phyloP scores from a whole-genome alignment of 225 moss, liverwort and hornwort species.

The Climacium dendroides region DNA sequence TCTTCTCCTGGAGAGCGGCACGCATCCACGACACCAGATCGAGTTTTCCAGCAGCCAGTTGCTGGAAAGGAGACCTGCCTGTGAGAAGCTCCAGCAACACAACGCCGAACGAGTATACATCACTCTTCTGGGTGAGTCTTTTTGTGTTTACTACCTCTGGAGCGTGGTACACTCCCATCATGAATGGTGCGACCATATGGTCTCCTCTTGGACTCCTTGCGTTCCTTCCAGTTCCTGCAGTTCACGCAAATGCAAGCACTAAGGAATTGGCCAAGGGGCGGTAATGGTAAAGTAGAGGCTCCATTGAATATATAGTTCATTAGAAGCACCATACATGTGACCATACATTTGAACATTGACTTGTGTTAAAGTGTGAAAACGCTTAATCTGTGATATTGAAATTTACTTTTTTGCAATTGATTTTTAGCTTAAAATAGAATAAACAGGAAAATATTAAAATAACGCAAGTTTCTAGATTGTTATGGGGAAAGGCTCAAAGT shows the following conservation, averaged over 20 bases:
- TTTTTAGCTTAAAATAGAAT: background rate
- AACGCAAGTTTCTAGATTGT: background rate
- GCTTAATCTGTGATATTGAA: no score
- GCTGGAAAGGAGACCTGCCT: slow-evolving; percentile 45
- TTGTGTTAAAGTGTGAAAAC: background rate
- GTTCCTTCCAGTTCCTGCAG: background rate
- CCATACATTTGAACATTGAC: background rate
- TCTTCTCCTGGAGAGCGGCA: slow-evolving; percentile 27
- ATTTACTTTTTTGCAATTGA: background rate
- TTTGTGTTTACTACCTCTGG: slow-evolving; percentile 18
- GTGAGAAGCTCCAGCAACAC: slow-evolving; percentile 66
- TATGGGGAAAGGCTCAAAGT: background rate
- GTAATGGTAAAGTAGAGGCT: background rate
- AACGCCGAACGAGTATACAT: slow-evolving; percentile 64
- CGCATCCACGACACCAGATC: slow-evolving; percentile 63
- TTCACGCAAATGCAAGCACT: background rate
- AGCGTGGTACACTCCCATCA: slow-evolving; percentile 30
- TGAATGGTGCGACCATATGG: background rate
- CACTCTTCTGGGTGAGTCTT: slow-evolving; percentile 41
- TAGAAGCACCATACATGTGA: background rate
- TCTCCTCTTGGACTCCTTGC: slow-evolving; percentile 3
- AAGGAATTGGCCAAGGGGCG: background rate
- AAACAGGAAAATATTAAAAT: background rate
- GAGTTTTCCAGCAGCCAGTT: slow-evolving; percentile 12
- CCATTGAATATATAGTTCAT: background rate